Evolutionary conservation across 495 filamentous ascomycete species (phyloP).

Genomic region (Tuber indicum): DNA sequence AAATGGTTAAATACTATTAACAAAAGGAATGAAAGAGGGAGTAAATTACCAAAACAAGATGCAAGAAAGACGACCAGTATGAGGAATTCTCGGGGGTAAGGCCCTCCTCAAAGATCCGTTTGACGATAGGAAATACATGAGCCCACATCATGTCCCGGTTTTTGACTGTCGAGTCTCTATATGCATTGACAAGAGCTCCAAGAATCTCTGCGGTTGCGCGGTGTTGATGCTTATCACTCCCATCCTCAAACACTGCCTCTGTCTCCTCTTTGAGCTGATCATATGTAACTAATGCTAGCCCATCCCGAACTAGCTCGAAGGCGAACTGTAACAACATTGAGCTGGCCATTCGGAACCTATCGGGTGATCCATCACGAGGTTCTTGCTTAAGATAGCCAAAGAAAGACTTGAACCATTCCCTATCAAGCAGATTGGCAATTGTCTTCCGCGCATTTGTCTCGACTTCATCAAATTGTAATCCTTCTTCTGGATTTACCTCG

Average conservation of each 20-base stretch:
- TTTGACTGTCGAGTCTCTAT: conserved; percentile 60
- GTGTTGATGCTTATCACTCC: conserved; percentile 96
- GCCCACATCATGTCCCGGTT: conserved; percentile 72
- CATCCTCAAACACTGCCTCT: conserved; percentile 71
- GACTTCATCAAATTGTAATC: conserved; percentile 73
- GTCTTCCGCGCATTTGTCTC: conserved; percentile 69
- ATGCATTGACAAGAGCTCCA: conserved; percentile 69
- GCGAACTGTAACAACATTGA: conserved; percentile 77
- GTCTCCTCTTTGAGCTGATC: conserved; percentile 81
- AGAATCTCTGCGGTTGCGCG: conserved; percentile 93
- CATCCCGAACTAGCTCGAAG: conserved; percentile 77
- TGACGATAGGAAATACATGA: conserved; percentile 82
- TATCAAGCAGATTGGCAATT: conserved; percentile 72
- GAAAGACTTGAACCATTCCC: conserved; percentile 77
- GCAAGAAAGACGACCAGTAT: conserved; percentile 92
- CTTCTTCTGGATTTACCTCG: conserved; percentile 59
- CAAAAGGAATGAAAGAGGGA: not conserved
- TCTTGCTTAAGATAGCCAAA: conserved; percentile 96
- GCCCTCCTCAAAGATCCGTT: conserved; percentile 77
- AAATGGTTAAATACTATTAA: conserved; percentile 13
- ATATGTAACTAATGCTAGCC: conserved; percentile 66
- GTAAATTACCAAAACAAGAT: conserved; percentile 62
- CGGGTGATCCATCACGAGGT: conserved; percentile 71
- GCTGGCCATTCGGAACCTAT: conserved; percentile 83
- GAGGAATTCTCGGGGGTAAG: conserved; percentile 87